Base-by-base conservation (phyloP, 1,284 basidiomycete species). In the Schizopora paradoxa region DNA sequence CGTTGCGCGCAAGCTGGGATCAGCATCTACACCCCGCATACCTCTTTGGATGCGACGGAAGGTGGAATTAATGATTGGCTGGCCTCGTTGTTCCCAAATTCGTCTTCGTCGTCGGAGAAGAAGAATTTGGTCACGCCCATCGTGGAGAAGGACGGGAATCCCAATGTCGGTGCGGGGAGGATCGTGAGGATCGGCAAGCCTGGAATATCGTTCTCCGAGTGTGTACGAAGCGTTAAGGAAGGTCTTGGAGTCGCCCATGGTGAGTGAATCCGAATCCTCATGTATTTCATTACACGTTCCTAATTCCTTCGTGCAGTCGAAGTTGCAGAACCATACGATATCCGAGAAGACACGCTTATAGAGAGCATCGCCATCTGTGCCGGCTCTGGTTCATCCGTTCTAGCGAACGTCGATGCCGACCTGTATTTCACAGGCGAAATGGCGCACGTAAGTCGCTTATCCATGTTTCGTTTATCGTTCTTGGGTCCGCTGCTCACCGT, bases 371-470 rank as follows among this genome's bases (percentile, higher is more conserved):
- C 87, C 37, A 82, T 95, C 47, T 93, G 91, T 62, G 91, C 90
- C 25, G 91, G 91, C 22, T 82, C 85, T 19, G 91, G 90, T 41
- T 86, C 77, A 1, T 82, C 82, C 35, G 69, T 91, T 63, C 73
- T 95, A 31, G 62, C 72, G 32, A 81, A 77, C 40, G 72, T 77
- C 45, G 66, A 77, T 27, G 89, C 89, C 33, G 89, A 94, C 61
- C 74, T 91, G 21, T 88, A 88, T 61, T 74, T 91, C 56, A 95
- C 91, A 1, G 91, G 91, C n/a, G 91, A 94, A 64, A 91, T 94
- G 89, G 64, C 75, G 21, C 91, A 94, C 65, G 88, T 90, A 64
- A 51, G 82, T 63, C 41, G n/a, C n/a, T n/a, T n/a, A n/a, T n/a
- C n/a, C n/a, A n/a, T n/a, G n/a, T n/a, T n/a, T n/a, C n/a, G n/a